Evolutionary conservation across 148 eudicot genomes (phyloP), one percentile per base, ranked within the genome.

Genomic region (Persicaria maculosa): DNA sequence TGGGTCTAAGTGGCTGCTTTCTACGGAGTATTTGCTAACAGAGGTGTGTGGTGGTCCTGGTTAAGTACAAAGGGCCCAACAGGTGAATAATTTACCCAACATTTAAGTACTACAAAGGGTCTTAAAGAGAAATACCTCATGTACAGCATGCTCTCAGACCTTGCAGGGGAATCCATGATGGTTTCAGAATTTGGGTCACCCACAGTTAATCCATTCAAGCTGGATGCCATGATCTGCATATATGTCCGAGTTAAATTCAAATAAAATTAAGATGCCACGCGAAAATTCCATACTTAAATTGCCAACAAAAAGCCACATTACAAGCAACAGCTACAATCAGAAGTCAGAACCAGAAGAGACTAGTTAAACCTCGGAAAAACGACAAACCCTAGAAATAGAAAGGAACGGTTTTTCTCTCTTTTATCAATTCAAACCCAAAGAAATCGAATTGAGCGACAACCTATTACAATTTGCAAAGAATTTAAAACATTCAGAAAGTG

Each of bases 211-310:
- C 98, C 94, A 81, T 94, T 94, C 80, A 91, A 86, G 80, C 98
- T 94, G 48, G 98, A 91, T 47, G 98, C 98, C 98, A 94, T 94
- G 77, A 91, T 87, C 98, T 93, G 92, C 87, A 79, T 0, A 45
- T 7, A 44, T 36, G 16, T 62, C 69, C 45, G n/a, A 64, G 12
- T 61, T 25, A 61, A 5, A 61, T 22, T 25, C 11, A 57, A 57
- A 25, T 57, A 53, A 53, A 53, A 53, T 4, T 53, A 53, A 54
- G 58, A 54, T 54, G 58, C 58, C 58, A 19, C 4, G n/a, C 6
- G 58, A 17, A 54, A 54, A 54, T 54, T n/a, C 5, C 5, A 16
- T 16, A 54, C 58, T 54, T 54, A 16, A 54, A n/a, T 54, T 54
- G 58, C 19, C 58, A 54, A 7, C 7, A 19, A 22, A 58, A 7